Evolutionary conservation across 306 rosid genomes (phyloP), one percentile per base, ranked within the genome.

Genomic region (Psophocarpus tetragonolobus): DNA sequence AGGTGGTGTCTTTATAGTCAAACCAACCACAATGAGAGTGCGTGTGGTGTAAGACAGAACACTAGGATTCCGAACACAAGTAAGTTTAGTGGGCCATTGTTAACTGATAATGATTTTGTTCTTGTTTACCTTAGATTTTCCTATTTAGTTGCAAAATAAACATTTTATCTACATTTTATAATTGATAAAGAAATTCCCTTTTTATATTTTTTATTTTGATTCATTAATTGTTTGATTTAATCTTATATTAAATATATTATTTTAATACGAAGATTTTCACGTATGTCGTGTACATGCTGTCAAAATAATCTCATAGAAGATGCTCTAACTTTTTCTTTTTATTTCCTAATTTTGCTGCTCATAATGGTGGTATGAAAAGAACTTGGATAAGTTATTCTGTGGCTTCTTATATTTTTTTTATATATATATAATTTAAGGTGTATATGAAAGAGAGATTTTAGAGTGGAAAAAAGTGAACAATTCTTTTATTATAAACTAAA

Each of bases 1-100:
- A 35, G 13, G 58, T 42, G 54, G 68, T 66, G 69, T 4, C 39
- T 78, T 78, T 73, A 82, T 78, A 78, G n/a, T 3, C 60, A 21
- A 47, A 54, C 10, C 1, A n/a, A 44, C 29, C 48, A 29, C 33
- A 10, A 17, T 3, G 58, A 64, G 64, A 48, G 44, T 75, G 63
- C 21, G 71, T 65, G 71, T 4, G 4, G 24, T 24, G 54, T 18
- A 51, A 67, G 64, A 4, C 38, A 77, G 8, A 41, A 27, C 4
- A 15, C 7, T 6, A 1, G 13, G 32, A 41, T 58, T 60, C 47
- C 10, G 20, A 35, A 62, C 18, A 3, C 1, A 74, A 39, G 13
- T 5, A 9, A 68, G 9, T n/a, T 36, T 21, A 18, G 32, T 65
- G 69, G 69, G 45, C 69, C 69, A 63, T 33, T 15, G 26, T 32